Percentiles rank a stretch among this genome's conserved stretches.
Conservation (phyloP, 345 rosid species). For the Arabidopsis suecica region DNA sequence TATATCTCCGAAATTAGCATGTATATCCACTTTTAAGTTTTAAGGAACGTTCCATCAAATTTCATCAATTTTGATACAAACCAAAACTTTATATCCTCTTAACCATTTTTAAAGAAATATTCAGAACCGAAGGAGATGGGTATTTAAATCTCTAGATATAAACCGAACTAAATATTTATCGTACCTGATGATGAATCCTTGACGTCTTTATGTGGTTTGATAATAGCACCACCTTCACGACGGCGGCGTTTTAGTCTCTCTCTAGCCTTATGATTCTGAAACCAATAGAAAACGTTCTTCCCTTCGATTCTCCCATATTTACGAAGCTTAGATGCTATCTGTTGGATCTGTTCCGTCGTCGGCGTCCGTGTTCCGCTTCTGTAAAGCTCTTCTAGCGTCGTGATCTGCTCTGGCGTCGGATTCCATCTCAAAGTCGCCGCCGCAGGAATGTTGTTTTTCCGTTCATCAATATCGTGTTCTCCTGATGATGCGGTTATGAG, state of each 20-base stretch:
- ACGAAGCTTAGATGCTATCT: conserved; percentile 63
- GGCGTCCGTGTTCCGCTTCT: conserved; percentile 67
- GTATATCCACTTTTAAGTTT: neutral
- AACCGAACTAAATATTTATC: neutral
- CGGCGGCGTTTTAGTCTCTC: conserved; percentile 70
- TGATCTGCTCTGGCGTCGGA: conserved; percentile 74
- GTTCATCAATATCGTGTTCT: neutral
- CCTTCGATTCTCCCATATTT: conserved; percentile 77
- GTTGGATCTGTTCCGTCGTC: conserved; percentile 65
- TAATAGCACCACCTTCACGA: conserved; percentile 26
- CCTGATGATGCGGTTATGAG: conserved; percentile 13
- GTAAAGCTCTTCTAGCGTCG: conserved; percentile 65
- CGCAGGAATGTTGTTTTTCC: conserved; percentile 11
- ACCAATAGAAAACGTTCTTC: conserved; percentile 84
- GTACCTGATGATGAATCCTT: conserved; percentile 34
- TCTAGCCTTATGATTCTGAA: conserved; percentile 79
- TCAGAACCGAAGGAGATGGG: too few relatives aligned
- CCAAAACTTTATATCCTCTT: neutral
- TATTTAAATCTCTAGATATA: neutral
- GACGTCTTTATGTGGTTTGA: conserved; percentile 33
- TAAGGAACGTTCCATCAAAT: conserved; percentile 1
- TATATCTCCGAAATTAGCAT: neutral
- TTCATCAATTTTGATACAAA: too few relatives aligned
- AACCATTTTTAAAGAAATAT: neutral
- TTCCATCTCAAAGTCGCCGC: conserved; percentile 69